Base-by-base conservation (phyloP, 306 rosid species). In the Mimosa bimucronata region DNA sequence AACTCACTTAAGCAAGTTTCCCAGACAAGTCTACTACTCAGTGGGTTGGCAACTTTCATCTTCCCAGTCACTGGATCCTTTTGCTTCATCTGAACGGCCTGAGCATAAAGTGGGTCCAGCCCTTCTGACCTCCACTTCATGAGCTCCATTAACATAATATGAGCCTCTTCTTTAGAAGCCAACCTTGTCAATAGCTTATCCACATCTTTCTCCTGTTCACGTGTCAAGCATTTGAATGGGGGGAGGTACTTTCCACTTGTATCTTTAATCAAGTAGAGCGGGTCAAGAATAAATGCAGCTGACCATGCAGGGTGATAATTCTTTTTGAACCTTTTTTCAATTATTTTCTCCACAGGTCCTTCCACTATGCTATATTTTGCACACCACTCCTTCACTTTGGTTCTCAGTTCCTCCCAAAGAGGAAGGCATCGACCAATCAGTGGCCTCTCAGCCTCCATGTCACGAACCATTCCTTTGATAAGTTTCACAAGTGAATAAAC, bases 51-150 rank as follows among this genome's bases (percentile, higher is more conserved):
- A 73, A 91, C 79, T 77, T 88, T 91, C 96, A 92, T 92, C 89
- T 92, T 92, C 80, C 97, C 96, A n/a, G 96, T 88, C 72, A 87
- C 70, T 7, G 93, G 90, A 80, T 92, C 97, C 53, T 73, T 86
- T 81, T 92, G 94, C 76, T 89, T 92, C 78, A 92, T 89, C 87
- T 92, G 97, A 80, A 92, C 97, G 18, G 97, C 97, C 81, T 89
- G 96, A 65, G 97, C 97, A 83, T 92, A 92, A 55, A 92, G 96
- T 5, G 97, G 96, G 66, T 92, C 97, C 44, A 92, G 87, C 61
- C 97, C 97, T 75, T 92, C 97, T 16, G 97, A 86, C 81, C 97
- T 91, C 97, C 97, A 92, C 79, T 92, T 92, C 96, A 89, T 89
- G 50, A 92, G 92, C 88, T 92, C 97, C 96, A 92, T 91, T 58